Evolutionary conservation across 2,329 filamentous ascomycete genomes (phyloP), one percentile per base, ranked within the genome.

Genomic region (Zymoseptoria passerinii): DNA sequence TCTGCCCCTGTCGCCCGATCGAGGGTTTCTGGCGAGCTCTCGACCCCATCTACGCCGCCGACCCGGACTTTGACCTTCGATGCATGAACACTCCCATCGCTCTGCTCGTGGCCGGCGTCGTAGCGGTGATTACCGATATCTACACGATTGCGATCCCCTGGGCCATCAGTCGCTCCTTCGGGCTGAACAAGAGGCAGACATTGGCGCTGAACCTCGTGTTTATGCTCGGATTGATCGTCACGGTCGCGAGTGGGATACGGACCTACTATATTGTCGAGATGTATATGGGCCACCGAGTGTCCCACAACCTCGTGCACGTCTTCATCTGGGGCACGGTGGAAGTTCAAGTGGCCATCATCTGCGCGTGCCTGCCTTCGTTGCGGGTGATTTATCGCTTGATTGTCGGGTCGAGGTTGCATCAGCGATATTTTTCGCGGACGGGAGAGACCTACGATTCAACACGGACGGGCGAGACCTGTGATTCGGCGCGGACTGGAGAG

Each of bases 111-210:
- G 73, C 73, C 18, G 73, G 74, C 16, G 69, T 69, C 8, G 66
- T 76, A 58, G 73, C 74, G 55, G 70, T 72, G 2, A 18, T 75
- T 2, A 73, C 74, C 51, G 76, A 78, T 55, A 62, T 77, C 7
- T 66, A 77, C 58, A 70, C 75, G 1, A 73, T 74, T 51, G 62
- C 68, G 1, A 62, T 79, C 23, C 78, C 78, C 0, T 67, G 76
- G 9, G 69, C 78, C 20, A 71, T 79, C 28, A 74, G 78, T 6
- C 71, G 74, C 68, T 73, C 76, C n/a, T 67, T 80, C 4, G 70
- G 74, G 28, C 72, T 80, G 48, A 70, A 75, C 3, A 65, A 57
- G 16, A 67, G 71, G 18, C 77, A 80, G 63, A 79, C 77, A 65
- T 58, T 77, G 27, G 75, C 72, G 0, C 65, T 78, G 4, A 75